phyloP scores from a whole-genome alignment of 805 yeast genomes.

The Pichia manshurica region DNA sequence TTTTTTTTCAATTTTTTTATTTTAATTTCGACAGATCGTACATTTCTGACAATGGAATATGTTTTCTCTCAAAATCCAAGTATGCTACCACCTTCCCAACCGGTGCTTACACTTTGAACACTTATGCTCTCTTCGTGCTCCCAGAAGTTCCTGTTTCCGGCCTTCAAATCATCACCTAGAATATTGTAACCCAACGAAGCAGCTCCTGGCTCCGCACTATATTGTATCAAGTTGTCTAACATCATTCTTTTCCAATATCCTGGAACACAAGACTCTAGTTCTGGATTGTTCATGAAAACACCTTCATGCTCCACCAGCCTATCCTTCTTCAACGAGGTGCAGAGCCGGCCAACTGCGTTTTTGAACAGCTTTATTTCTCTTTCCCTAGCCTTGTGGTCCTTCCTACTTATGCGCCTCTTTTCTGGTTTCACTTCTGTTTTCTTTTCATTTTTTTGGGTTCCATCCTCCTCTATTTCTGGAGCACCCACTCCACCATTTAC shows the following conservation, averaged over 20 bases:
- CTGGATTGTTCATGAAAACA: constrained; percentile 27
- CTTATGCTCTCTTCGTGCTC: constrained; percentile 10
- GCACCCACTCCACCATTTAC: neutral
- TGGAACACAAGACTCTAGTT: constrained; percentile 28
- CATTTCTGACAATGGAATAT: too few species aligned
- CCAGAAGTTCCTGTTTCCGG: constrained; percentile 10
- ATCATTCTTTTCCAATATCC: constrained; percentile 25
- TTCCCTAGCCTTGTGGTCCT: neutral
- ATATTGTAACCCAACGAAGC: neutral
- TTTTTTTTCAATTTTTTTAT: neutral
- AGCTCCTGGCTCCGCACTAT: constrained; percentile 12
- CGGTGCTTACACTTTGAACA: constrained; percentile 11
- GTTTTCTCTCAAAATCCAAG: neutral
- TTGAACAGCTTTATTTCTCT: constrained; percentile 1
- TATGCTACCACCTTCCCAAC: constrained; percentile 9
- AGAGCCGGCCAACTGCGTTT: constrained; percentile 1
- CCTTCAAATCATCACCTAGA: constrained; percentile 4
- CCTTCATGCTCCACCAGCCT: constrained; percentile 12
- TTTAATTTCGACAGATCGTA: too few species aligned
- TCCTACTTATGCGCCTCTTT: neutral
- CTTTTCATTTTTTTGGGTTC: neutral
- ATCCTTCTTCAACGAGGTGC: constrained; percentile 7
- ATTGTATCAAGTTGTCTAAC: constrained; percentile 21
- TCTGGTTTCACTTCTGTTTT: neutral
- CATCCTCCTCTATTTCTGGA: too few species aligned